phyloP scores from a whole-genome alignment of 108 stramenopile genomes.

The Cylindrotheca closterium region DNA sequence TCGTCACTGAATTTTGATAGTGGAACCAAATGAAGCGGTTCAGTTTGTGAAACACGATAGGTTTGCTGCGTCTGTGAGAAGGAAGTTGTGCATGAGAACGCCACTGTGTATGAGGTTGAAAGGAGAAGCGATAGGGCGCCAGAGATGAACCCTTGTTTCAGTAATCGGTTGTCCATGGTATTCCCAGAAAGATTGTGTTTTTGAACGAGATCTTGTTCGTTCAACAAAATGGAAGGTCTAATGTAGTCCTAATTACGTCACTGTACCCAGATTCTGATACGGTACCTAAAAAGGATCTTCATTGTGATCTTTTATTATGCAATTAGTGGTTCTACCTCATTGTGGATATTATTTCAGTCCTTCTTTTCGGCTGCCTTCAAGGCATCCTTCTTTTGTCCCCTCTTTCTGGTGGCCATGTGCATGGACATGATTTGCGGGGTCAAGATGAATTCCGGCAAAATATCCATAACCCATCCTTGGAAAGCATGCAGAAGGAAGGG shows the following conservation, averaged over 20 bases:
- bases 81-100: too few relatives aligned
- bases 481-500: conserved; percentile 94
- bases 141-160: too few relatives aligned
- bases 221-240: too few relatives aligned
- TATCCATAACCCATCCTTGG: conserved; percentile 85
- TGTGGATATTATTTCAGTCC: conserved; percentile 1
- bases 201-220: too few relatives aligned
- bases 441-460: conserved; percentile 70
- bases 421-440: conserved; percentile 73
- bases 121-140: too few relatives aligned
- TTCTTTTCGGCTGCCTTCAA: conserved; percentile 47
- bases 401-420: conserved; percentile 91
- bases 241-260: too few relatives aligned
- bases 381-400: conserved; percentile 91
- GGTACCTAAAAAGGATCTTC: not conserved
- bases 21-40: conserved; percentile 16
- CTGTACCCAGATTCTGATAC: too few relatives aligned
- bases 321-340: not conserved
- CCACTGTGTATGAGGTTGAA: too few relatives aligned
- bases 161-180: too few relatives aligned
- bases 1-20: conserved; percentile 19
- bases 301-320: not conserved
- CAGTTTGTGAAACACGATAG: too few relatives aligned
- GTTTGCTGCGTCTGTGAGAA: too few relatives aligned
- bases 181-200: not conserved